Base-by-base conservation (phyloP, 257 asterid species). In the Solanum chmielewskii region DNA sequence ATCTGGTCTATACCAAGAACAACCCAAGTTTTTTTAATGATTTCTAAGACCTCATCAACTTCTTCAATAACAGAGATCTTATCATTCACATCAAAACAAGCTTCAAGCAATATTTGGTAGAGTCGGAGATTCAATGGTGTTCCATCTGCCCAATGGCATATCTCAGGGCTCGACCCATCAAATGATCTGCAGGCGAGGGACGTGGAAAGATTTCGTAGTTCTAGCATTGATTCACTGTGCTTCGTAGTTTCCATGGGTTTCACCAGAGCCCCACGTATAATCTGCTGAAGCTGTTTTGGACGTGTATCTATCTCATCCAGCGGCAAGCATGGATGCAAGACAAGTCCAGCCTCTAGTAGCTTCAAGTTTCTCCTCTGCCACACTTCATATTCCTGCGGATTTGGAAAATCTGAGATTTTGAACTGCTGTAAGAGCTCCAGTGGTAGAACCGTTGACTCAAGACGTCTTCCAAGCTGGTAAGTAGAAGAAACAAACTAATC, bases 61-160 rank as follows among this genome's bases (percentile, higher is more conserved):
- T 96, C 99, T 56, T 95, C 99, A 84, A 94, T 91, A 80, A 96
- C 91, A 33, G 92, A 92, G 59, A 94, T 83, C 52, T 92, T 95
- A 23, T 96, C 97, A 71, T 92, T 91, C 85, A 93, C 91, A 83
- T 95, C 99, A 88, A 96, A 96, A 91, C 98, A 95, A 75, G 98
- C 87, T 88, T 95, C 97, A 66, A 96, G 88, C 60, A 96, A 93
- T 87, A 91, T 92, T 87, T 83, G 92, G 88, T 96, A 96, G 39
- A 96, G 90, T 74, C 89, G 92, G 85, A 96, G 92, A 91, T 94
- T 96, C 86, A 96, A 88, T 29, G 99, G 99, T 83, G 90, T 74
- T 20, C 98, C 98, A 90, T 96, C 98, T 21, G 98, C 99, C 99
- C 99, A 96, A 87, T 96, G 99, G 93, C 97, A 94, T 71, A 88